Evolutionary conservation across 2,329 filamentous ascomycete genomes (phyloP), one percentile per base, ranked within the genome.

Genomic region (Microthyrium microscopicum): DNA sequence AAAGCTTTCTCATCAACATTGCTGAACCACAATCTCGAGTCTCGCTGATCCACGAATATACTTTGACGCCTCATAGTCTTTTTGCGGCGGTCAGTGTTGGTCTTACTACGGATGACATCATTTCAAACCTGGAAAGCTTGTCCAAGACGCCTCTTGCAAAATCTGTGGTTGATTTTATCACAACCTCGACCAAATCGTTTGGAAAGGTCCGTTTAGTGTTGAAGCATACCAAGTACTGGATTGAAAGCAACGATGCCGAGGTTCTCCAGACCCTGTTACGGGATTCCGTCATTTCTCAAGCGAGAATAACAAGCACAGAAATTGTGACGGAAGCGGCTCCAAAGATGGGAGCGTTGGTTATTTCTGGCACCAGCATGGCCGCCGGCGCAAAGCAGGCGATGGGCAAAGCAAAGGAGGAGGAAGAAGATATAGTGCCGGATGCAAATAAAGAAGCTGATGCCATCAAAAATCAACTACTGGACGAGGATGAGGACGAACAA

Each of bases 81-180:
- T 94, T 95, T 55, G 87, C 89, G 20, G 89, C 89, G 26, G 82
- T 95, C 4, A 93, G 84, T 5, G 84, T 95, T 38, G 89, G 89
- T n/a, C 61, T 95, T 39, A 77, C 81, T 33, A 82, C 83, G 15
- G 66, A 78, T 33, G 85, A 95, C 53, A 94, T 95, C 41, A 83
- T 95, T 46, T 77, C 77, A 43, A 82, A 84, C 24, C 64, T 95
- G 32, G 82, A 94, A 45, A 71, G 77, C 24, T 77, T 94, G 44
- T 82, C 84, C 13, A 95, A 95, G 60, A 91, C 80, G 3, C 75
- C 79, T 5, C 62, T 95, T 9, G 84, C 87, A 0, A 68, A 79
- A n/a, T 70, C 74, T 30, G 80, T 95, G 40, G 70, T 75, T 40
- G 62, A 71, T 6, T 94, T 87, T 52, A 87, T 78, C 42, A 64